A percentile compares a stretch with the other conserved stretches of the same genome.
These are phyloP conservation scores for Tetrastigma voinierianum DNA, from an alignment of 164 flowering plant genomes.

Conservation along the genomic window DNA sequence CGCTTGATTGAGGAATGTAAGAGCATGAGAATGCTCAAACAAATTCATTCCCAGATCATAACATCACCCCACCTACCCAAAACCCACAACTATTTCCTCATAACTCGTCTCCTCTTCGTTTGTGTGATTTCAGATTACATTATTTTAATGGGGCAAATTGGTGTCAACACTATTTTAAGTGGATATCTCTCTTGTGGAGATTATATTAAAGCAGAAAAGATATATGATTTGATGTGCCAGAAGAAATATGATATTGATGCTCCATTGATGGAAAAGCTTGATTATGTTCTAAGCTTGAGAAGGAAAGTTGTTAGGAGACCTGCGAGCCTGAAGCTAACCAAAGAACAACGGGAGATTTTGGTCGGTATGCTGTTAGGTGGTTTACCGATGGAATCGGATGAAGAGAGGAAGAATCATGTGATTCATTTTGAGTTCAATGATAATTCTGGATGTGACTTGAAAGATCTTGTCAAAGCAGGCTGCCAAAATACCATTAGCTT, in stretches of 20 bases:
- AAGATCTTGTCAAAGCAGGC: conserved; percentile 36
- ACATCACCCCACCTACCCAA: conserved; percentile 29
- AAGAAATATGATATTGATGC: conserved; percentile 75
- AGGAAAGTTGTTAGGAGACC: conserved; percentile 54
- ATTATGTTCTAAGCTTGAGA: conserved; percentile 49
- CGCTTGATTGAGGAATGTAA: conserved; percentile 43
- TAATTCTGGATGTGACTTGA: conserved; percentile 40
- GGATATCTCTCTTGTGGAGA: conserved; percentile 58
- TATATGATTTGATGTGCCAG: conserved; percentile 71
- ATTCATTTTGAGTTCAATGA: conserved; percentile 64
- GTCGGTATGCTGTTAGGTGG: conserved; percentile 91
- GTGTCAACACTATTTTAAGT: conserved; percentile 55
- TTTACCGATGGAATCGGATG: conserved; percentile 59
- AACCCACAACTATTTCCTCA: conserved; percentile 38
- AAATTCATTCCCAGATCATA: conserved; percentile 59
- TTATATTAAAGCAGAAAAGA: conserved; percentile 58
- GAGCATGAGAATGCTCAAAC: conserved; percentile 46
- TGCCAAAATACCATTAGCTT: conserved; percentile 26
- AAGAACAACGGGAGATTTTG: conserved; percentile 80
- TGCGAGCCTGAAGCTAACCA: conserved; percentile 58
- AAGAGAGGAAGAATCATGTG: conserved; percentile 48
- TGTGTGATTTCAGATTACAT: conserved; percentile 38
- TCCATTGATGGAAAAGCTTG: conserved; percentile 62
- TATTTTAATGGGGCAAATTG: conserved; percentile 53
- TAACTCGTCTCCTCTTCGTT: conserved; percentile 60